Base-by-base conservation (phyloP, 192 early-diverging fungal species). In the Globomyces pollinis-pini region DNA sequence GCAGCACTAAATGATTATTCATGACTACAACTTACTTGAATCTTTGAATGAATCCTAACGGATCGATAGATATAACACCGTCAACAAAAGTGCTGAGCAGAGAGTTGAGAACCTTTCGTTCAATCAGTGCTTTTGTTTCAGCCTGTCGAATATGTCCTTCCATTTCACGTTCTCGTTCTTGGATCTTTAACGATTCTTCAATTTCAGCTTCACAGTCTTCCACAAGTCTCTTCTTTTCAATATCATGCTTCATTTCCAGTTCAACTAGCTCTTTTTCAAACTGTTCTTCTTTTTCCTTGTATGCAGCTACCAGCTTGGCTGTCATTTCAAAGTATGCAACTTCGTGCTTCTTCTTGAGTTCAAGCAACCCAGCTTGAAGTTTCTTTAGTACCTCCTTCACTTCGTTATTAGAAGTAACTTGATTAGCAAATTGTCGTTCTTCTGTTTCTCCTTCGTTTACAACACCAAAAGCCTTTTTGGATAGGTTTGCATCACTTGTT, bases 41-140 rank as follows among this genome's bases (percentile, higher is more conserved):
- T n/a, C 60, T 16, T 18, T 62, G 3, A 16, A 62, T 62, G 21
- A 34, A 34, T 13, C 60, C 60, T 4, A 18, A 7, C 8, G 6
- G 42, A 63, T 62, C 60, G 16, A 62, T 62, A 7, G 60, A 59
- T 24, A 62, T 62, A 6, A 62, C 59, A 38, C 54, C 60, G 35
- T 62, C 60, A 4, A 34, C 47, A 16, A 62, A 38, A 7, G 54
- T 62, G 31, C 23, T 59, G 20, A 62, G 36, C 38, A 62, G 20
- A 21, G 42, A 28, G 16, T 21, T 62, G 8, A 62, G 50, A 0
- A 62, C 50, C 16, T 60, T 53, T 62, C 60, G 3, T 43, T 62
- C 60, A 34, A 62, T 43, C 16, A 62, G 23, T 4, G 59, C 59
- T 28, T 62, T 62, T 3, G 59, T 59, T 43, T 62, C 60, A 11